A percentile compares a stretch with the other conserved stretches of the same genome.
These are phyloP conservation scores for Phaeoacremonium minimum DNA, from an alignment of 2,329 filamentous ascomycete species.

Conservation along the genomic window DNA sequence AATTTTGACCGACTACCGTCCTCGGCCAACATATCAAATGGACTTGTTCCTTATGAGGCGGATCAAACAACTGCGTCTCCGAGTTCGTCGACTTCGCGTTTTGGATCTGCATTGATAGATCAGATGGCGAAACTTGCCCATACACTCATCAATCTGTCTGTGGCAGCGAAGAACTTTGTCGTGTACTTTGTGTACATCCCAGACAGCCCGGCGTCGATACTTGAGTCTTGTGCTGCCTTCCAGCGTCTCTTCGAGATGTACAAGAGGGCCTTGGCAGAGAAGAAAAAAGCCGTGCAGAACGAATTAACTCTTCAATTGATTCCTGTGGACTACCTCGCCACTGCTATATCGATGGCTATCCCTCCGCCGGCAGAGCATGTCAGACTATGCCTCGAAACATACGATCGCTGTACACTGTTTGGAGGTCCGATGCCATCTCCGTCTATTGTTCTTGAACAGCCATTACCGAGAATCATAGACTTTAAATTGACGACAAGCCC, in stretches of 20 bases:
- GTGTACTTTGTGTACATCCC: constrained; percentile 74
- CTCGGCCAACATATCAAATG: constrained; percentile 37
- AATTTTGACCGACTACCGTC: constrained; percentile 49
- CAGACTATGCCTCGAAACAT: constrained; percentile 68
- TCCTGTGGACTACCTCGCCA: constrained; percentile 63
- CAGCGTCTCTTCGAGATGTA: constrained; percentile 67
- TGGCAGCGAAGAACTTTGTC: constrained; percentile 59
- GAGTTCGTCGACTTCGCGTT: constrained; percentile 32
- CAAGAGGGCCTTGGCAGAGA: constrained; percentile 42
- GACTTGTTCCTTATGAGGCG: constrained; percentile 45
- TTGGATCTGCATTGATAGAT: constrained; percentile 41
- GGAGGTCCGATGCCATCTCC: constrained; percentile 58
- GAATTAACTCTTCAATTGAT: constrained; percentile 77
- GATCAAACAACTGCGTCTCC: constrained; percentile 38
- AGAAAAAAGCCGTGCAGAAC: constrained; percentile 41
- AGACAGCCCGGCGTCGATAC: constrained; percentile 53
- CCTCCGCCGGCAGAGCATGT: constrained; percentile 55
- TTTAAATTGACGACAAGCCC: constrained; percentile 68
- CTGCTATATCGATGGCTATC: constrained; percentile 57
- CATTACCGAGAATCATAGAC: constrained; percentile 66
- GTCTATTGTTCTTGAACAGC: constrained; percentile 67
- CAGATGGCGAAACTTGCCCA: constrained; percentile 44
- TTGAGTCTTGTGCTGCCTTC: constrained; percentile 71
- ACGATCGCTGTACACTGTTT: constrained; percentile 66
- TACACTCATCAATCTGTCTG: constrained; percentile 35